phyloP scores from a whole-genome alignment of 1,139 yeast genomes.

The Diutina rugosa region DNA sequence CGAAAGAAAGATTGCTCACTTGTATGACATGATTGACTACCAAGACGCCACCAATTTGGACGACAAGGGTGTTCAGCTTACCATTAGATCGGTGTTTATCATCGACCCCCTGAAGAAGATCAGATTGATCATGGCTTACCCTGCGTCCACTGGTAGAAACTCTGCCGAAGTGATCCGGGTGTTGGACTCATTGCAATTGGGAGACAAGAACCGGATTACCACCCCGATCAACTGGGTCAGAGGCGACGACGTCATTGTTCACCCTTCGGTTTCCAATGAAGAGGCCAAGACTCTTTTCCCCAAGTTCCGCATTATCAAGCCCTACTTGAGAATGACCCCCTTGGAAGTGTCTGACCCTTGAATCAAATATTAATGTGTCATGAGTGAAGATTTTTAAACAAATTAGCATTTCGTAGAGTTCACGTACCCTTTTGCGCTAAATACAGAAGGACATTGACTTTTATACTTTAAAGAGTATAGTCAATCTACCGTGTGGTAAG shows the following conservation, averaged over 20 bases:
- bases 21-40: conserved; percentile 69
- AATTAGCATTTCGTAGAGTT: background rate
- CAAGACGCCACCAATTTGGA: conserved; percentile 51
- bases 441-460: no score
- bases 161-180: conserved; percentile 79
- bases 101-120: conserved; percentile 71
- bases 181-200: conserved; percentile 65
- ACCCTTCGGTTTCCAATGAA: conserved; percentile 57
- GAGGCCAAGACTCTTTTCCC: conserved; percentile 68
- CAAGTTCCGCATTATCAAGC: conserved; percentile 64
- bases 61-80: conserved; percentile 45
- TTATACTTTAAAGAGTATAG: no score
- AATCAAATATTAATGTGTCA: background rate
- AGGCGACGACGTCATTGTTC: conserved; percentile 78
- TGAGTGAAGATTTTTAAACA: background rate
- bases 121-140: conserved; percentile 64
- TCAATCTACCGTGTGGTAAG: no score
- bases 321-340: conserved; percentile 35
- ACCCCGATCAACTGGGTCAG: conserved; percentile 76
- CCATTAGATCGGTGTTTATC: conserved; percentile 73
- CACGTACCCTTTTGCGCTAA: background rate
- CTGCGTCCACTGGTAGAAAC: conserved; percentile 81
- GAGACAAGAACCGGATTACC: conserved; percentile 59
- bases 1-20: conserved; percentile 50
- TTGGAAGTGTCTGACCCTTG: conserved; percentile 1